Evolutionary conservation across 257 asterid species (phyloP).

Genomic region (Gentiana macrophylla): DNA sequence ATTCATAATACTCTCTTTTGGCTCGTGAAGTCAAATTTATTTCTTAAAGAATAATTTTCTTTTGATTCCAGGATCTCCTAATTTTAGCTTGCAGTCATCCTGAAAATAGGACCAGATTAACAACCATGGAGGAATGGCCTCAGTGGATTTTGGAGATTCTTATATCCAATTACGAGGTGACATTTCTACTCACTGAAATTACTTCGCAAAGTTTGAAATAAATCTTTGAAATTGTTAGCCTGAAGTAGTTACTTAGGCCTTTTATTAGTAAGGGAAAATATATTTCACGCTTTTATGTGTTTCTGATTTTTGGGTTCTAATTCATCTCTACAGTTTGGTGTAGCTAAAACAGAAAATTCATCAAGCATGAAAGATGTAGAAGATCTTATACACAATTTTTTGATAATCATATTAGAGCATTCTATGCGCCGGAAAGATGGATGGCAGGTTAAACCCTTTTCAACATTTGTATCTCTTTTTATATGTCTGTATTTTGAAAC

Average conservation of each 20-base stretch:
- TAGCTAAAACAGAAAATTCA: conserved; percentile 34
- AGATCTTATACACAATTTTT: conserved; percentile 90
- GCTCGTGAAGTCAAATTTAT: background rate
- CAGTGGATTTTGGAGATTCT: conserved; percentile 98
- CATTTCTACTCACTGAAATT: background rate
- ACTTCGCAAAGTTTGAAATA: background rate
- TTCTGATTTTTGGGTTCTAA: conserved; percentile 2
- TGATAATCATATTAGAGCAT: conserved; percentile 88
- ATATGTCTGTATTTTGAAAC: too few species aligned
- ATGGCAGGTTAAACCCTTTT: conserved; percentile 59
- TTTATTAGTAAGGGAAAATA: too few species aligned
- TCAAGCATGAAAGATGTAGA: conserved; percentile 72
- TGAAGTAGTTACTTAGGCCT: too few species aligned
- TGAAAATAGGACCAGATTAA: conserved; percentile 77
- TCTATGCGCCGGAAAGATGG: conserved; percentile 99
- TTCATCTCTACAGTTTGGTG: conserved; percentile 43
- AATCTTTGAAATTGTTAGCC: too few species aligned
- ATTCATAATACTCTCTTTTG: background rate
- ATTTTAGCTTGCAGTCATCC: conserved; percentile 97
- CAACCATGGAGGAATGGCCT: conserved; percentile 95
- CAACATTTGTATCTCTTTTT: conserved; percentile 1
- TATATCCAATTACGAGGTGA: conserved; percentile 88
- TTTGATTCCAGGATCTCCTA: conserved; percentile 79
- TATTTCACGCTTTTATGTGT: conserved; percentile 7
- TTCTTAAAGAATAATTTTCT: conserved; percentile 27